phyloP scores from a whole-genome alignment of 163 green algal species.

The Trebouxia gelatinosa region DNA sequence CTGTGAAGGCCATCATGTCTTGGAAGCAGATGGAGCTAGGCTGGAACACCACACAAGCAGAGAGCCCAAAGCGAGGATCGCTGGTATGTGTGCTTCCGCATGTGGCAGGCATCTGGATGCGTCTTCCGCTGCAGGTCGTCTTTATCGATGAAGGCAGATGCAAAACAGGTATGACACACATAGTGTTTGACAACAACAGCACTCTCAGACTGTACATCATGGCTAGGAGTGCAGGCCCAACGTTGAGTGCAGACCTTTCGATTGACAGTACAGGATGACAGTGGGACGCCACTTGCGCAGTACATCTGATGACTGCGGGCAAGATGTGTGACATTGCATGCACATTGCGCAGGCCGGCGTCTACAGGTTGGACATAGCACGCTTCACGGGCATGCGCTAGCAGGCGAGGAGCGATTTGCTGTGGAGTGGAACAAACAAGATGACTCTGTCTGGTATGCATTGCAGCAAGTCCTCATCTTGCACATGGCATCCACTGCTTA shows the following conservation, averaged over 20 bases:
- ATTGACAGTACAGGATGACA: background rate
- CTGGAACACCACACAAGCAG: constrained; percentile 42
- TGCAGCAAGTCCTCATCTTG: background rate
- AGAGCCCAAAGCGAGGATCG: constrained; percentile 33
- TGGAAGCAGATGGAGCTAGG: constrained; percentile 54
- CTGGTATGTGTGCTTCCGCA: constrained; percentile 64
- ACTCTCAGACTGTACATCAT: background rate
- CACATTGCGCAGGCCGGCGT: constrained; percentile 23
- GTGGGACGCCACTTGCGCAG: background rate
- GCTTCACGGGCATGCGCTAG: constrained; percentile 71
- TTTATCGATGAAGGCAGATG: constrained; percentile 43
- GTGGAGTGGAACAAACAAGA: constrained; percentile 71
- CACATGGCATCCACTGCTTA: too few relatives aligned
- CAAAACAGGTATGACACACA: background rate
- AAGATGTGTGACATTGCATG: too few relatives aligned
- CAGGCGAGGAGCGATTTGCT: constrained; percentile 81
- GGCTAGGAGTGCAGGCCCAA: background rate
- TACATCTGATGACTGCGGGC: background rate
- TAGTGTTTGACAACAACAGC: background rate
- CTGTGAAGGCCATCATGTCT: constrained; percentile 12
- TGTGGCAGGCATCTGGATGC: constrained; percentile 65
- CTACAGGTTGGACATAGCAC: constrained; percentile 68
- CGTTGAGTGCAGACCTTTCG: constrained; percentile 4
- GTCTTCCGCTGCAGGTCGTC: constrained; percentile 70
- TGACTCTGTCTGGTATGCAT: constrained; percentile 63